A percentile compares a stretch with the other conserved stretches of the same genome.
Evolutionary conservation across 352 stramenopile genomes (phyloP).

Genomic region (Globisporangium yorkense): DNA sequence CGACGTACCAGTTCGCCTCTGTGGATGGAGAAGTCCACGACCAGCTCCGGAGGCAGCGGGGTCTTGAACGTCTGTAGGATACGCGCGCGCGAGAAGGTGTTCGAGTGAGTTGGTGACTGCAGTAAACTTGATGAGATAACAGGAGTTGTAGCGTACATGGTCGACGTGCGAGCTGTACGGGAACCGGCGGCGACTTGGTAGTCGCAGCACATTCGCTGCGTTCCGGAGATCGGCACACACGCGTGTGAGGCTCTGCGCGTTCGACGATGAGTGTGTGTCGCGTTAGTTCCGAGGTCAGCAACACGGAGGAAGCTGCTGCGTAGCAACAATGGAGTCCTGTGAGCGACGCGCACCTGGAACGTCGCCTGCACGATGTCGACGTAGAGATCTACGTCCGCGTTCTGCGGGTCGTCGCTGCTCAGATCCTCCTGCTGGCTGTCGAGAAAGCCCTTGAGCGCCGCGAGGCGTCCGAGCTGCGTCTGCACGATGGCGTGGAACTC

Average conservation of each 20-base stretch:
- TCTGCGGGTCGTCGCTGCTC: conserved; percentile 23
- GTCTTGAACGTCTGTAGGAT: conserved; percentile 57
- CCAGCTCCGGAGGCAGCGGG: conserved; percentile 55
- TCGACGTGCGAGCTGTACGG: conserved; percentile 77
- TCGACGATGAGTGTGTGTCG: neutral
- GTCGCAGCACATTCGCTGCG: conserved; percentile 58
- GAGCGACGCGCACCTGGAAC: conserved; percentile 20
- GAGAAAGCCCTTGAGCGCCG: conserved; percentile 46
- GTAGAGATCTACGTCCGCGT: conserved; percentile 51
- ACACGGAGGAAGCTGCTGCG: too few relatives aligned
- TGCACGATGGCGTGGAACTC: conserved; percentile 74
- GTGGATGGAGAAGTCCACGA: conserved; percentile 83
- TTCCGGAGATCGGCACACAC: conserved; percentile 68
- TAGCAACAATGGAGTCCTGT: neutral
- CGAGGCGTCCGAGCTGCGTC: conserved; percentile 42
- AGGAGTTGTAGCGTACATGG: conserved; percentile 31
- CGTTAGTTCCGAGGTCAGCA: neutral
- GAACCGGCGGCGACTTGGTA: conserved; percentile 72
- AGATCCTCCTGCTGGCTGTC: conserved; percentile 35
- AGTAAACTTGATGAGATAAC: neutral
- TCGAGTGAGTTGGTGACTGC: neutral
- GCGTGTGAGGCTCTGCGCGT: conserved; percentile 23
- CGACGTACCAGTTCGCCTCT: conserved; percentile 59
- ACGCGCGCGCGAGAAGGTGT: neutral
- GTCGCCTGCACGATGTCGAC: conserved; percentile 45